Base-by-base conservation (phyloP, 805 yeast genomes). In the Sugiyamaella chiloensis region DNA sequence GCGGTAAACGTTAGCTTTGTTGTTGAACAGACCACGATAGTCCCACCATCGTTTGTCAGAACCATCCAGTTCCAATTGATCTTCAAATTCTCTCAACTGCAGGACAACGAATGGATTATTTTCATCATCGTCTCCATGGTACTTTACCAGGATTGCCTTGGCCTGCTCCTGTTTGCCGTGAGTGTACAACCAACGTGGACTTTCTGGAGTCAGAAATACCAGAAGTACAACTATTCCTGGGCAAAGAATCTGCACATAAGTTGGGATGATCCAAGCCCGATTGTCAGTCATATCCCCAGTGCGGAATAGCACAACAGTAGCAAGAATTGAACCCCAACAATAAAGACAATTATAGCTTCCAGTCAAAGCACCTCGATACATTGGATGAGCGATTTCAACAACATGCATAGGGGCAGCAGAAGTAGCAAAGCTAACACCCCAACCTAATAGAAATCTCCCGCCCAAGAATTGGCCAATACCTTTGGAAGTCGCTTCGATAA, bases 181-280 rank as follows among this genome's bases (percentile, higher is more conserved):
- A 12, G 42, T 42, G 40, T 50, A 52, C 19, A 56, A 50, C 59
- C 60, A 57, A 16, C 59, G 45, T 11, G 59, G 59, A 32, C 55
- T 45, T 42, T 55, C 58, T n/a, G 59, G 59, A 20, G 53, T 16
- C 27, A 50, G 42, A 30, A 37, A 32, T 14, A 40, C 47, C 12
- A 29, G n/a, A 2, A 50, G n/a, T 3, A 44, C 7, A 29, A 52
- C 53, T 14, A 51, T n/a, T 24, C 51, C 50, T 14, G 52, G 42
- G 29, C 44, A 46, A 2, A 52, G 21, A 4, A 49, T 7, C 47
- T 52, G 55, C 11, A 55, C 36, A 47, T 52, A 53, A 14, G 48
- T 35, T 3, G 58, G 58, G 40, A 50, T 32, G 12, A 32, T 35
- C 55, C 52, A 55, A 1, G 52, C 34, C 7, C 31, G 24, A 26